Evolutionary conservation across 2,329 filamentous ascomycete species (phyloP).

Genomic region (Nannizziopsis barbatae): DNA sequence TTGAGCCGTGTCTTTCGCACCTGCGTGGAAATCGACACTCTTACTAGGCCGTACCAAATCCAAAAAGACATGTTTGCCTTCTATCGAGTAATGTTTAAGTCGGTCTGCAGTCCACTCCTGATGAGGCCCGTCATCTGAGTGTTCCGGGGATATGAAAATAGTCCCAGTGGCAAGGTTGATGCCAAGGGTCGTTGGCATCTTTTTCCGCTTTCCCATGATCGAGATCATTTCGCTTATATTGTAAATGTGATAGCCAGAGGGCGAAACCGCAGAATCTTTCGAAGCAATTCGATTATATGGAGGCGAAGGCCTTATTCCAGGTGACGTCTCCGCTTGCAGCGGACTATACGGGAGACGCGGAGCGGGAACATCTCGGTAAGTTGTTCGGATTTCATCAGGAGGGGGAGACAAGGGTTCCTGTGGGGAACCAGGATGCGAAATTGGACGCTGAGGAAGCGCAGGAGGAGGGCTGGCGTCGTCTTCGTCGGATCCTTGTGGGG

Average conservation of each 20-base stretch:
- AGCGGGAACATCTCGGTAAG: conserved; percentile 28
- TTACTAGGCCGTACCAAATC: conserved; percentile 86
- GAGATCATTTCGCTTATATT: conserved; percentile 97
- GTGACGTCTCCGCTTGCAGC: conserved; percentile 29
- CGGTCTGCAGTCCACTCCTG: conserved; percentile 92
- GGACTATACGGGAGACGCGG: conserved; percentile 25
- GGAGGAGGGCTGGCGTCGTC: conserved; percentile 46
- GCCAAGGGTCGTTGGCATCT: conserved; percentile 95
- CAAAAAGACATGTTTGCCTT: conserved; percentile 95
- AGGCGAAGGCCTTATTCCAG: conserved; percentile 43
- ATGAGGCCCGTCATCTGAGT: conserved; percentile 66
- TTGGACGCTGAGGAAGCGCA: conserved; percentile 52
- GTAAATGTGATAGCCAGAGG: conserved; percentile 83
- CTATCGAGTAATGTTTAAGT: conserved; percentile 93
- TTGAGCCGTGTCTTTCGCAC: conserved; percentile 89
- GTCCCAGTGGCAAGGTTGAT: conserved; percentile 79
- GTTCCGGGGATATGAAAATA: conserved; percentile 84
- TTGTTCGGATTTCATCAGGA: background rate
- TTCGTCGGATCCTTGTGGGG: conserved; percentile 58
- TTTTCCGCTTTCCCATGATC: conserved; percentile 93
- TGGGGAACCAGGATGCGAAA: conserved; percentile 48
- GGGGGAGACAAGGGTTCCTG: conserved; percentile 44
- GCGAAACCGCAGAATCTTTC: conserved; percentile 39
- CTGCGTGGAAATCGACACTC: conserved; percentile 92
- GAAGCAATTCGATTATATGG: conserved; percentile 43